phyloP scores from a whole-genome alignment of 2,329 filamentous ascomycete species.

The Nemania sp. region DNA sequence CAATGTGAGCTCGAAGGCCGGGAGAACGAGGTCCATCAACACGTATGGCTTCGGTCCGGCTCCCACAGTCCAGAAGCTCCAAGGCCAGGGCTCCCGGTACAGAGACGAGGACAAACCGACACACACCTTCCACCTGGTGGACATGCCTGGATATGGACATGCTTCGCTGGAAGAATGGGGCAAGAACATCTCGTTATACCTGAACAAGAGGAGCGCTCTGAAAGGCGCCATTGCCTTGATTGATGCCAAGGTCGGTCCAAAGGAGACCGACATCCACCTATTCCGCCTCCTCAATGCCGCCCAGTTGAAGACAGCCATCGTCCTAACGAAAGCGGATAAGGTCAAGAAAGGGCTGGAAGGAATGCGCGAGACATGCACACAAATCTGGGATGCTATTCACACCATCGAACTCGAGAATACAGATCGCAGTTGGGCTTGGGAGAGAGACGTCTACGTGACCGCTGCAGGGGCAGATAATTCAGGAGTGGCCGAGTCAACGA shows the following conservation, averaged over 20 bases:
- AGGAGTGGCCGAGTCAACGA: conserved; percentile 28
- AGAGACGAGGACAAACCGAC: conserved; percentile 46
- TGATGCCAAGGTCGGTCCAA: conserved; percentile 56
- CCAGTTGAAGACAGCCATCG: conserved; percentile 51
- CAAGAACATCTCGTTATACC: conserved; percentile 54
- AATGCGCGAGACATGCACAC: conserved; percentile 33
- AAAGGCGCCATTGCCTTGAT: conserved; percentile 58
- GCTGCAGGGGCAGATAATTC: conserved; percentile 35
- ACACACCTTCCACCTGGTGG: conserved; percentile 54
- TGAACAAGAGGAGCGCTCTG: conserved; percentile 50
- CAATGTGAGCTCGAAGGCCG: conserved; percentile 53
- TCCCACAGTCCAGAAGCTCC: conserved; percentile 33
- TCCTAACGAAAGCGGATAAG: conserved; percentile 63
- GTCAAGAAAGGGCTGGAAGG: conserved; percentile 36
- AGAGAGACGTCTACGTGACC: conserved; percentile 39
- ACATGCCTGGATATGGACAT: conserved; percentile 56
- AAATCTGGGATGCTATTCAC: conserved; percentile 34
- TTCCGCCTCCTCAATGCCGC: conserved; percentile 51
- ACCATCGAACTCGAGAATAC: conserved; percentile 27
- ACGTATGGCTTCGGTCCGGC: conserved; percentile 56
- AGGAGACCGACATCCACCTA: conserved; percentile 51
- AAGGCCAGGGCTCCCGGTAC: conserved; percentile 24
- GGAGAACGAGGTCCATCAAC: conserved; percentile 59
- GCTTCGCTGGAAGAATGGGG: conserved; percentile 55
- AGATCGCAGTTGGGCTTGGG: conserved; percentile 34